Evolutionary conservation across 2,329 filamentous ascomycete genomes (phyloP).

Genomic region (Alternaria brassicicola): DNA sequence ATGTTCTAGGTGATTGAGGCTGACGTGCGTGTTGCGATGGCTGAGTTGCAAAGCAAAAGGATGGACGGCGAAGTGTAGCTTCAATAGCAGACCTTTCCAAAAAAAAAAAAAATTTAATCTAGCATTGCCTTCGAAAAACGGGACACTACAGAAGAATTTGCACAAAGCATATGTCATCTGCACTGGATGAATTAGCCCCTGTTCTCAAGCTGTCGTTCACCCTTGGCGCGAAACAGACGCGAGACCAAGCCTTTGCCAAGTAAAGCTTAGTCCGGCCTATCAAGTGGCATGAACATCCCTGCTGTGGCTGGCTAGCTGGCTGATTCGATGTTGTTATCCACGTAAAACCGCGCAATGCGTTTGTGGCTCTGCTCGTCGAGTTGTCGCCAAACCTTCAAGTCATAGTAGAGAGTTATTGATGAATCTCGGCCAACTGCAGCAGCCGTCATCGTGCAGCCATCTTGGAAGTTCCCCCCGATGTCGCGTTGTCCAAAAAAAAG

Average conservation of each 20-base stretch:
- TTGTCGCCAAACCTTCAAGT: neutral
- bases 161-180: neutral
- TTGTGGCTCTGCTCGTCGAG: neutral
- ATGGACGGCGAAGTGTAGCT: neutral
- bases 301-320: neutral
- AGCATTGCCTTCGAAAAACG: neutral
- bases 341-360: neutral
- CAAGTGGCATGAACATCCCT: neutral
- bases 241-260: constrained; percentile 32
- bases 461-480: neutral
- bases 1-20: neutral
- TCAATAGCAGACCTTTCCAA: too few species aligned
- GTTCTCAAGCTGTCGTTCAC: neutral
- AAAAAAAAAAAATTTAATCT: neutral
- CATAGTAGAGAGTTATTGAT: neutral
- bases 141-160: too few species aligned
- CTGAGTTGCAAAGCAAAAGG: neutral
- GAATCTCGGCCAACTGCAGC: neutral
- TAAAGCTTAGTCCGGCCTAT: constrained; percentile 20
- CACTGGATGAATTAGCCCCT: neutral
- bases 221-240: neutral
- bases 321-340: neutral
- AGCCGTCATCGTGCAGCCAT: neutral
- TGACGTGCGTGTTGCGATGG: neutral
- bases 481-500: neutral